These are phyloP conservation scores for Mycena kentingensis DNA, from an alignment of 768 basidiomycete species.

Conservation along the genomic window DNA sequence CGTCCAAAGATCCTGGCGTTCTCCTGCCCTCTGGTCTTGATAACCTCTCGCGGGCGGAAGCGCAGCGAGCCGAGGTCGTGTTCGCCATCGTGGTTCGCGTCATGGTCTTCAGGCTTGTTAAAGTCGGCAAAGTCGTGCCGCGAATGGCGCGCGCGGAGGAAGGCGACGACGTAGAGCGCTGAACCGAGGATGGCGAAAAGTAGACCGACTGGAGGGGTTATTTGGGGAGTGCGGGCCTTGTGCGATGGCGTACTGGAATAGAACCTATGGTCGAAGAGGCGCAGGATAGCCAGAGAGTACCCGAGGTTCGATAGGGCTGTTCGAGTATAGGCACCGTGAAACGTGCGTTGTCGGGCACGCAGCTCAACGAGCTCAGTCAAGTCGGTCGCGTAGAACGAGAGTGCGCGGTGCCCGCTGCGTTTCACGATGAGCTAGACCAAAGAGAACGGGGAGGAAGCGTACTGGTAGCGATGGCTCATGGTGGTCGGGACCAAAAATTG, in stretches of 20 bases:
- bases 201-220: constrained; percentile 47
- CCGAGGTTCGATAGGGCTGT: constrained; percentile 75
- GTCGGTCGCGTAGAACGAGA: constrained; percentile 56
- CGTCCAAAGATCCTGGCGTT: constrained; percentile 67
- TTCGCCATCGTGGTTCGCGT: not conserved
- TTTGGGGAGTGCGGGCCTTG: constrained; percentile 2
- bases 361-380: constrained; percentile 69
- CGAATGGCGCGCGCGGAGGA: constrained; percentile 64
- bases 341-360: constrained; percentile 79
- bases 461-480: constrained; percentile 20
- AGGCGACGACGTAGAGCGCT: constrained; percentile 59
- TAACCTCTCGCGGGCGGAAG: constrained; percentile 36
- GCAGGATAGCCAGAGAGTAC: constrained; percentile 71
- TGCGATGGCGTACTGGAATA: constrained; percentile 57
- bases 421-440: not conserved
- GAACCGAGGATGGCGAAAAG: constrained; percentile 64
- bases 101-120: constrained; percentile 33
- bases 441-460: not conserved
- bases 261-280: constrained; percentile 78
- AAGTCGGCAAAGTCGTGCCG: constrained; percentile 78
- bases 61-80: constrained; percentile 11
- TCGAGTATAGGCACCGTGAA: constrained; percentile 79
- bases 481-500: not conserved
- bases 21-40: constrained; percentile 63
- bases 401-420: constrained; percentile 44